phyloP scores from a whole-genome alignment of 2,329 filamentous ascomycete genomes.

The Arthrobotrys megalospora region DNA sequence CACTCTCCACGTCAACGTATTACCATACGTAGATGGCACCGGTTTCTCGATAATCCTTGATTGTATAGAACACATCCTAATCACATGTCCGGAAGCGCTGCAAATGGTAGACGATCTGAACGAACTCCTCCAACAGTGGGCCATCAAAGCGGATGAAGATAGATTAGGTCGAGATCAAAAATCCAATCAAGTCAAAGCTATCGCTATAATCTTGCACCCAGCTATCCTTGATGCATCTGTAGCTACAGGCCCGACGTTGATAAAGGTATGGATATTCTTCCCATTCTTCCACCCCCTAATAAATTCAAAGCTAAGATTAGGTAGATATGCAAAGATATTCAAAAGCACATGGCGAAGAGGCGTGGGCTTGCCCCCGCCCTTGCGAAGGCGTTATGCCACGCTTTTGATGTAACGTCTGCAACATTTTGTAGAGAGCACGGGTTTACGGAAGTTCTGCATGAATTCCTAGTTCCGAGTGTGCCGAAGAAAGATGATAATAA shows the following conservation, averaged over 20 bases:
- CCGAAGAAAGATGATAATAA: constrained; percentile 63
- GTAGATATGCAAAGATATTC: constrained; percentile 62
- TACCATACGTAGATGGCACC: constrained; percentile 52
- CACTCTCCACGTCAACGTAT: constrained; percentile 42
- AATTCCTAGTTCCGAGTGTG: constrained; percentile 60
- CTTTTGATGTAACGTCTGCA: constrained; percentile 59
- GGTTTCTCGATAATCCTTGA: constrained; percentile 48
- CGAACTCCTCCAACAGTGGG: constrained; percentile 57
- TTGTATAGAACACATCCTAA: constrained; percentile 47
- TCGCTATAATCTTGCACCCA: constrained; percentile 55
- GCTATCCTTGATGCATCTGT: constrained; percentile 55
- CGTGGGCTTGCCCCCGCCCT: constrained; percentile 63
- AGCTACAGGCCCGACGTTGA: constrained; percentile 52
- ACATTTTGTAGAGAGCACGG: constrained; percentile 62
- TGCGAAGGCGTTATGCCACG: constrained; percentile 61
- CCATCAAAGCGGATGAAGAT: constrained; percentile 51
- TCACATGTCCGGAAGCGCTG: constrained; percentile 37
- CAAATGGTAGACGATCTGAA: constrained; percentile 58
- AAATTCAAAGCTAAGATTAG: neutral
- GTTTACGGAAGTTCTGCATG: constrained; percentile 61
- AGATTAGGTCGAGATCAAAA: constrained; percentile 50
- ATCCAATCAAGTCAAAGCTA: constrained; percentile 51
- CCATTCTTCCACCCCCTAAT: neutral
- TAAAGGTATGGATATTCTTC: constrained; percentile 34
- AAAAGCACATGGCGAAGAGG: constrained; percentile 62